These are phyloP conservation scores for Protomyces macrosporus DNA, from an alignment of 1,139 yeast genomes.

Conservation along the genomic window DNA sequence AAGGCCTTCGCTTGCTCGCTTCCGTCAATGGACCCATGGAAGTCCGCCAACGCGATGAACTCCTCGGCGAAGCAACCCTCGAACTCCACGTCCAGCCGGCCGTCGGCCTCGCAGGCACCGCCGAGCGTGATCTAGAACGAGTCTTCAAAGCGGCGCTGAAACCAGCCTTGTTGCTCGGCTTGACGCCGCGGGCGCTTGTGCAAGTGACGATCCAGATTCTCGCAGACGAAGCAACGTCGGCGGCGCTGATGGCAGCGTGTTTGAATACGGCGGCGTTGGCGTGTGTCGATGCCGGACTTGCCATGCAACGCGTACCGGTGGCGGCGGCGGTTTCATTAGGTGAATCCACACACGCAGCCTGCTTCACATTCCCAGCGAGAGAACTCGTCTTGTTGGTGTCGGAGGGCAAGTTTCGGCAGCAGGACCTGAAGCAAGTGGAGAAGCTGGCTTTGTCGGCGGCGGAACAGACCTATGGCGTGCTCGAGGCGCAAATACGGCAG, in stretches of 20 bases:
- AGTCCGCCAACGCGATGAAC: constrained; percentile 74
- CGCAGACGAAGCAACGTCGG: not conserved
- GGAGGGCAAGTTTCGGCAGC: not conserved
- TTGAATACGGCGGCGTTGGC: constrained; percentile 71
- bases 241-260: constrained; percentile 49
- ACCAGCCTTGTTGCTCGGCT: constrained; percentile 56
- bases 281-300: constrained; percentile 71
- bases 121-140: constrained; percentile 74
- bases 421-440: not conserved
- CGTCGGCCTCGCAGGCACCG: constrained; percentile 61
- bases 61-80: constrained; percentile 70
- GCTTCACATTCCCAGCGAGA: constrained; percentile 7
- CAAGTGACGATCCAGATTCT: constrained; percentile 83
- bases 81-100: constrained; percentile 81
- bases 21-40: constrained; percentile 87
- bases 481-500: not conserved
- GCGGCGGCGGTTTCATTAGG: not conserved
- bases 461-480: not conserved
- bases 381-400: constrained; percentile 17
- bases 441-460: not conserved
- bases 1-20: constrained; percentile 52
- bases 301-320: constrained; percentile 43
- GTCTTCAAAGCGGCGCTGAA: constrained; percentile 59
- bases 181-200: constrained; percentile 76
- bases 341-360: constrained; percentile 3